Evolutionary conservation across 2,329 filamentous ascomycete species (phyloP).

Genomic region (Trichoderma guizhouense): DNA sequence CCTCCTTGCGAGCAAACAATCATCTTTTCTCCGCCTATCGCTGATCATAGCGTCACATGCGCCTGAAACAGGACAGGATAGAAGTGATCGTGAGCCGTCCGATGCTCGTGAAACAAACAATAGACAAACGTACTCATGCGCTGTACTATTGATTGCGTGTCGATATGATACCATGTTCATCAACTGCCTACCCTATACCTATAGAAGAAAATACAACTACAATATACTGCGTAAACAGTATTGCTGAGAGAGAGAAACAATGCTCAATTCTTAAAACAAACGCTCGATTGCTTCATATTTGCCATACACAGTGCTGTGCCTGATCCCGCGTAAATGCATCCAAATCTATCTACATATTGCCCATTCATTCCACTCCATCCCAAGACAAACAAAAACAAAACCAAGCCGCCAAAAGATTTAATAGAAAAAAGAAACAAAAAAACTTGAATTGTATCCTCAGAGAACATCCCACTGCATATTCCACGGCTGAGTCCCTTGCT

Average conservation of each 20-base stretch:
- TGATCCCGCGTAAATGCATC: background rate
- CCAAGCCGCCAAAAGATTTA: background rate
- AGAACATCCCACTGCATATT: slow-evolving; percentile 40
- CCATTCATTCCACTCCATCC: no score
- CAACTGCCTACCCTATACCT: background rate
- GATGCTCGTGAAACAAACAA: background rate
- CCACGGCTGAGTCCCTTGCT: slow-evolving; percentile 52
- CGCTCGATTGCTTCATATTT: background rate
- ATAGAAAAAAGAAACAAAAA: background rate
- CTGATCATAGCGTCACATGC: background rate
- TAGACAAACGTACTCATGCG: background rate
- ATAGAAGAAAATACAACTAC: background rate
- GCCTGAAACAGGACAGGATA: background rate
- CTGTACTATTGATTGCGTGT: background rate
- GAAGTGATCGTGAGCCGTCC: background rate
- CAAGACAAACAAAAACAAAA: background rate
- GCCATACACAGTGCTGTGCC: background rate
- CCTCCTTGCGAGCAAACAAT: background rate
- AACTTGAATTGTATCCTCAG: slow-evolving; percentile 12
- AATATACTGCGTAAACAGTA: background rate
- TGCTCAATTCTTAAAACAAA: background rate
- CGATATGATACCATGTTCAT: background rate
- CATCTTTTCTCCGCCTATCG: background rate
- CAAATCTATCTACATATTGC: background rate
- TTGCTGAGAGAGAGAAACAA: background rate